These are phyloP conservation scores for Violaceomyces palustris DNA, from an alignment of 1,284 basidiomycete genomes.

Conservation along the genomic window DNA sequence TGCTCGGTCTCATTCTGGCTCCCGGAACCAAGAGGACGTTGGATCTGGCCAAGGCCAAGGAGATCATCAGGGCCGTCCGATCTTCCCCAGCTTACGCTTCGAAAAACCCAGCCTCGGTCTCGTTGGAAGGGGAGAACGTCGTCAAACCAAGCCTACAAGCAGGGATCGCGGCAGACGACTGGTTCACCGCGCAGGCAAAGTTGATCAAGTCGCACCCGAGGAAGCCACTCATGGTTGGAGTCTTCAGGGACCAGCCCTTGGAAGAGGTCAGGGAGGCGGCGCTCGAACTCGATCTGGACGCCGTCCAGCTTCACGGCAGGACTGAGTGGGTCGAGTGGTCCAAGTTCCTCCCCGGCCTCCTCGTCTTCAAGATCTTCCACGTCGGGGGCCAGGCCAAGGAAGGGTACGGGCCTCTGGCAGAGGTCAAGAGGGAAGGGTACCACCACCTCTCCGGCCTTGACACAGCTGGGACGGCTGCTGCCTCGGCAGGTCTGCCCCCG, in stretches of 20 bases:
- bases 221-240: slow-evolving; percentile 46
- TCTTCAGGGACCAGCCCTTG: slow-evolving; percentile 49
- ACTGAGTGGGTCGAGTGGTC: slow-evolving; percentile 45
- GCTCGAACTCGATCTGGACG: slow-evolving; percentile 36
- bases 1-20: slow-evolving; percentile 51
- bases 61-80: slow-evolving; percentile 42
- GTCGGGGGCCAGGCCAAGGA: slow-evolving; percentile 13
- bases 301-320: slow-evolving; percentile 49
- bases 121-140: too few species aligned
- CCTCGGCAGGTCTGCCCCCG: background rate
- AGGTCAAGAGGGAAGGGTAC: slow-evolving; percentile 36
- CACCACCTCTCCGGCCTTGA: slow-evolving; percentile 48
- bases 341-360: slow-evolving; percentile 42
- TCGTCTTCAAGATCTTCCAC: slow-evolving; percentile 47
- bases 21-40: slow-evolving; percentile 46
- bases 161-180: slow-evolving; percentile 29
- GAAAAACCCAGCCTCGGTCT: slow-evolving; percentile 5
- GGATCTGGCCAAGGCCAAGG: slow-evolving; percentile 17
- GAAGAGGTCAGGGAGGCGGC: slow-evolving; percentile 36
- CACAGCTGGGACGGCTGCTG: slow-evolving; percentile 13
- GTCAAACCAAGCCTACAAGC: background rate
- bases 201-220: slow-evolving; percentile 24
- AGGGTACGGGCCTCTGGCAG: slow-evolving; percentile 18
- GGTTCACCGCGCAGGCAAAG: slow-evolving; percentile 38
- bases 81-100: slow-evolving; percentile 8